Evolutionary conservation across 2,329 filamentous ascomycete genomes (phyloP).

Genomic region (Apiospora kogelbergensis): DNA sequence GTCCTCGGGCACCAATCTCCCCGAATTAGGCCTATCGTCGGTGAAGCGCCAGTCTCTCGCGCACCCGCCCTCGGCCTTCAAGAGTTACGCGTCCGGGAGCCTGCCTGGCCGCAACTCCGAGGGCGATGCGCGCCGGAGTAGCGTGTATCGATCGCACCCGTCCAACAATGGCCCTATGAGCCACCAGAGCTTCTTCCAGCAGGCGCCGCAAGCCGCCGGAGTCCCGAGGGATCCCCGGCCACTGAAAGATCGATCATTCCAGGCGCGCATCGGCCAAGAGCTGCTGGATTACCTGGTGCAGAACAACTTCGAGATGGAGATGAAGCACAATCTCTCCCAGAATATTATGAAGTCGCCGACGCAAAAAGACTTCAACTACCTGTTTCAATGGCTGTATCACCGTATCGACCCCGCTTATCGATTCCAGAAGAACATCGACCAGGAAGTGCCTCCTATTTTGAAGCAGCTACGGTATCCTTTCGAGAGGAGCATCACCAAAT

Average conservation of each 20-base stretch:
- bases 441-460: conserved; percentile 88
- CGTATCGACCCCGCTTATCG: conserved; percentile 91
- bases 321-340: conserved; percentile 88
- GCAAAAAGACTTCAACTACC: conserved; percentile 96
- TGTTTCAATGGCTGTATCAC: conserved; percentile 98
- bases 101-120: conserved; percentile 47
- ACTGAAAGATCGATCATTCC: conserved; percentile 76
- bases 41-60: conserved; percentile 82
- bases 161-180: conserved; percentile 66
- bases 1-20: conserved; percentile 78
- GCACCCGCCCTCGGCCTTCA: conserved; percentile 61
- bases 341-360: conserved; percentile 93
- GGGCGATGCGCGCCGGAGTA: conserved; percentile 68
- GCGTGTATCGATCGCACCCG: conserved; percentile 71
- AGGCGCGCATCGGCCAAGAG: conserved; percentile 82
- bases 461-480: conserved; percentile 95
- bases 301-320: conserved; percentile 96
- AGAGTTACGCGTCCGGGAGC: conserved; percentile 65
- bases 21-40: conserved; percentile 78
- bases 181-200: conserved; percentile 94
- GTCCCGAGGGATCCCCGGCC: conserved; percentile 85
- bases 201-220: conserved; percentile 76
- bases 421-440: conserved; percentile 92
- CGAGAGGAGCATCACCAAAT: conserved; percentile 94
- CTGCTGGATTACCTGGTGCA: conserved; percentile 88